Evolutionary conservation across 2,329 filamentous ascomycete species (phyloP).

Genomic region (Curvularia sp.): DNA sequence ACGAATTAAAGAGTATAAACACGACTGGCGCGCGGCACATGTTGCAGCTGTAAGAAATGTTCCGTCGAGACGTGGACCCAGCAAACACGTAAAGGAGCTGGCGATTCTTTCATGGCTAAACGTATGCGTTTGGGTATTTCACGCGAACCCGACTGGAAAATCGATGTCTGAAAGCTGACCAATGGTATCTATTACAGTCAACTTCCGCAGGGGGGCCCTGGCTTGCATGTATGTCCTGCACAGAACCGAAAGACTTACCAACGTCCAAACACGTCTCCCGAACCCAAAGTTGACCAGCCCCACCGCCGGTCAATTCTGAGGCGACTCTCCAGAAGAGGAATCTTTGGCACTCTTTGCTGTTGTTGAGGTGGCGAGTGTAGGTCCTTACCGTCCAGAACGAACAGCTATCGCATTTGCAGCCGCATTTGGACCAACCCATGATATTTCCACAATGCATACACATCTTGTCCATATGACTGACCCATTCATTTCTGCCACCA

Average conservation of each 20-base stretch:
- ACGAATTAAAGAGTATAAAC: slow-evolving; percentile 16
- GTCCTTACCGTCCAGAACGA: slow-evolving; percentile 33
- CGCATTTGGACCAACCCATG: slow-evolving; percentile 36
- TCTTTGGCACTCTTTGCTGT: slow-evolving; percentile 29
- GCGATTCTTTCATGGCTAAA: neutral
- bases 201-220: neutral
- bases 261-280: slow-evolving; percentile 31
- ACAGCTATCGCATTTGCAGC: slow-evolving; percentile 45
- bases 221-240: neutral
- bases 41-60: neutral
- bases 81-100: neutral
- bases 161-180: slow-evolving; percentile 19
- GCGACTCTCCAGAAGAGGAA: slow-evolving; percentile 38
- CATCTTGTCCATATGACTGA: slow-evolving; percentile 32
- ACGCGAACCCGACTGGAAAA: slow-evolving; percentile 31
- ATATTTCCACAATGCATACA: slow-evolving; percentile 49
- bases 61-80: neutral
- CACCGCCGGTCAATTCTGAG: neutral
- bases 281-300: slow-evolving; percentile 29
- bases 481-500: slow-evolving; percentile 42
- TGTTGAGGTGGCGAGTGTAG: slow-evolving; percentile 45
- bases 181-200: slow-evolving; percentile 10
- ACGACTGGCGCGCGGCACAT: neutral
- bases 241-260: slow-evolving; percentile 20
- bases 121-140: neutral